Evolutionary conservation across 306 rosid species (phyloP), one percentile per base, ranked within the genome.

Genomic region (Rubus parviflorus): DNA sequence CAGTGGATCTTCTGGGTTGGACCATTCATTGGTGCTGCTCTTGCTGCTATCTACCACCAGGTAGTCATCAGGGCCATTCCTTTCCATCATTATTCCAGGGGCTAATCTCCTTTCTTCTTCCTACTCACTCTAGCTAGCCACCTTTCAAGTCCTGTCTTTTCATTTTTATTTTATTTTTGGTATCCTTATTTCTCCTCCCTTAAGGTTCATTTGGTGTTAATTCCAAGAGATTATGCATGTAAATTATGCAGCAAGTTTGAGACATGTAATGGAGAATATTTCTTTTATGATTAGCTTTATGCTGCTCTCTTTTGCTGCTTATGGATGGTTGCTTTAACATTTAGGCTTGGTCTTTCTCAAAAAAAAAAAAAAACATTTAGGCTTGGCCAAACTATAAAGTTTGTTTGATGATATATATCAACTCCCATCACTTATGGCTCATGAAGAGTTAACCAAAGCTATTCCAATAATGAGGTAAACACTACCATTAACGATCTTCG

Each of bases 1-100:
- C 88, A 94, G 98, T 92, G 98, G 97, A 92, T 94, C 74, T 94
- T 94, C 89, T 94, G 98, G 97, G 91, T 94, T 58, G 98, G 96
- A 80, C 98, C 98, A 10, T 94, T 94, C 87, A 80, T 84, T 74
- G 98, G 98, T 78, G 96, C 97, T 83, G 89, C 91, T 5, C 89
- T 94, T 80, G 98, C 98, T 80, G 98, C 98, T 22, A 12, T 86
- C 8, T 94, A 94, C 86, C 98, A 94, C 82, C 92, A 85, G 87
- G 80, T 91, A 8, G 90, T 94, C 76, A 90, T 94, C 85, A 85
- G 98, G 82, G 98, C 98, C 62, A 91, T 93, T 88, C 98, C 98
- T 53, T 93, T 93, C 88, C 86, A 30, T 30, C 35, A 30, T 30
- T 2, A 89, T 85, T 30, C 89, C 76, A 93, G 87, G 86, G 81